These are phyloP conservation scores for Xanthoconium stramineum DNA, from an alignment of 768 basidiomycete species.

Conservation along the genomic window DNA sequence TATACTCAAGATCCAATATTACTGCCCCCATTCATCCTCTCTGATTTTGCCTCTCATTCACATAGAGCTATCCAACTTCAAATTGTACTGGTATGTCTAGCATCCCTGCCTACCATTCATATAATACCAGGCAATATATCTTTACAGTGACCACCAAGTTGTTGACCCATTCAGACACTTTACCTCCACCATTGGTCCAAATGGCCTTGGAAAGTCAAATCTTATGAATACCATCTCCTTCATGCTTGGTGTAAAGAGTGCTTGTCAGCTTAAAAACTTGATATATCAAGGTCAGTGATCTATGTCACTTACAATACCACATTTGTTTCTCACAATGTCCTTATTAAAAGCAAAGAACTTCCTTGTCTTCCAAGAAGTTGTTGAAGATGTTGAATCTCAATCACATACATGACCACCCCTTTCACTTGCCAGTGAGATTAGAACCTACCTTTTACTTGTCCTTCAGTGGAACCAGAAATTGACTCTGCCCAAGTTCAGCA, in stretches of 20 bases:
- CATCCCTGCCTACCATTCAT: background rate
- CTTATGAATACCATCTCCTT: constrained; percentile 99
- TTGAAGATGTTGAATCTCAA: constrained; percentile 95
- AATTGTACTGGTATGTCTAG: constrained; percentile 75
- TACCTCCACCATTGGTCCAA: constrained; percentile 95
- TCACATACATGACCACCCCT: too few relatives aligned
- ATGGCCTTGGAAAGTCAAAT: constrained; percentile 98
- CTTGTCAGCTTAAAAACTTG: constrained; percentile 90
- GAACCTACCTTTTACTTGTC: too few relatives aligned
- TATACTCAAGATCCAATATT: too few relatives aligned
- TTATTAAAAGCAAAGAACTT: constrained; percentile 99
- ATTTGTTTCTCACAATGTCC: constrained; percentile 86
- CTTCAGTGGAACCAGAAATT: too few relatives aligned
- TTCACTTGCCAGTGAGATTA: too few relatives aligned
- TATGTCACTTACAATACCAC: constrained; percentile 88
- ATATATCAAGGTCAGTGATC: constrained; percentile 92
- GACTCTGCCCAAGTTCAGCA: too few relatives aligned
- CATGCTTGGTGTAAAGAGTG: constrained; percentile 93
- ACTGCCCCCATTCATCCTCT: too few relatives aligned
- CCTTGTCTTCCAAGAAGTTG: constrained; percentile 98
- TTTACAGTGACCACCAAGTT: constrained; percentile 66
- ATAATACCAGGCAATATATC: constrained; percentile 4
- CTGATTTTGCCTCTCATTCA: constrained; percentile 83
- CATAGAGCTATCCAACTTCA: constrained; percentile 95
- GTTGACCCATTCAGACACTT: constrained; percentile 93